Evolutionary conservation across 176 grass and related monocot genomes (phyloP), one percentile per base, ranked within the genome.

Genomic region (Olyra latifolia): DNA sequence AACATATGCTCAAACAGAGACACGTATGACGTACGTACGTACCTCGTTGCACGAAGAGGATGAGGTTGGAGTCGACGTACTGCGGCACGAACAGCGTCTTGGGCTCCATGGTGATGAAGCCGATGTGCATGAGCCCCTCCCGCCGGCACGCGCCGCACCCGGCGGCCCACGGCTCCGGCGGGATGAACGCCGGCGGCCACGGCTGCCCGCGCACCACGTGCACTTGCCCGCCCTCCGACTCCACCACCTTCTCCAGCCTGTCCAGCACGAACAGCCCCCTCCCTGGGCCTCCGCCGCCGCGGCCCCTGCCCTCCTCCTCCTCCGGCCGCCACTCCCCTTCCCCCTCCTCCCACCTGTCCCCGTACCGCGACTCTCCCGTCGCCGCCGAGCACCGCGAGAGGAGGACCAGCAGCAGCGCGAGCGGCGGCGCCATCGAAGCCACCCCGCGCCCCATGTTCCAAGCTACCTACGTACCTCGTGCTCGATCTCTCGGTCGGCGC

Each of bases 41-140:
- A 98, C 92, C 95, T 77, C 78, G 91, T 0, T 60, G 74, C 78
- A 98, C 88, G 76, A 98, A 98, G 77, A 98, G 32, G 66, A 87
- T 68, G 73, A 98, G 62, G 75, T 72, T 69, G 49, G 92, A 91
- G 87, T 98, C 92, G 47, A 91, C 77, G 81, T 95, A 98, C 88
- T 98, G 95, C 42, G 92, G 95, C 42, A 98, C 93, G 80, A 93
- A 93, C 69, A 98, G 81, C 7, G 95, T 93, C 79, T 89, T 91
- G 28, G 95, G 95, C 74, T 98, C 95, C 95, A 95, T 98, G 35
- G 59, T 70, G 65, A 98, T 95, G 79, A 95, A 93, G 15, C 90
- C 95, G 54, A 95, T 78, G 85, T 93, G 90, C 86, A 98, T 89
- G 74, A 80, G 64, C 38, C 89, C 87, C 63, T 75, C 66, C 13